Conservation (phyloP, 495 filamentous ascomycete genomes). For the Pyrenopolyporus hunteri region DNA sequence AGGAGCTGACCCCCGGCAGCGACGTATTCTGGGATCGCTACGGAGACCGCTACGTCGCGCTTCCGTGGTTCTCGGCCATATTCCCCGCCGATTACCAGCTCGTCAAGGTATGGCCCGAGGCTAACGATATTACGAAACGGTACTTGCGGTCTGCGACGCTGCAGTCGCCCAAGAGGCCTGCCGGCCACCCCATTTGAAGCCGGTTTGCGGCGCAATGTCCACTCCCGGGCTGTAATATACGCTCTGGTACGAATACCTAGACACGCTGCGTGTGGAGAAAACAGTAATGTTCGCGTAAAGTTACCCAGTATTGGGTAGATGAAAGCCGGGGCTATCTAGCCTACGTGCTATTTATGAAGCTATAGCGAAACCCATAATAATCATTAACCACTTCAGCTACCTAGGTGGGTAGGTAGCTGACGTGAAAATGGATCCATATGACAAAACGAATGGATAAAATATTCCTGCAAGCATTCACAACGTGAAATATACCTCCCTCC, state of each 20-base stretch:
- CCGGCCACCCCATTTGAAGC: background rate
- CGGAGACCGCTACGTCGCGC: slow-evolving; percentile 30
- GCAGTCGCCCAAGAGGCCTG: slow-evolving; percentile 26
- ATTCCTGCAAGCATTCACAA: too few relatives aligned
- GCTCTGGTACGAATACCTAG: background rate
- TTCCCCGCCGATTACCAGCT: slow-evolving; percentile 9
- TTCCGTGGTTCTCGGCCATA: slow-evolving; percentile 9
- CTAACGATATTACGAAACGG: slow-evolving; percentile 19
- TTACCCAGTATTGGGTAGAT: too few relatives aligned
- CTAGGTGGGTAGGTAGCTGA: too few relatives aligned
- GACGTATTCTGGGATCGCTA: slow-evolving; percentile 39
- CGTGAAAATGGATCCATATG: too few relatives aligned
- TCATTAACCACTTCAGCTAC: too few relatives aligned
- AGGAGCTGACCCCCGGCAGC: slow-evolving; percentile 8
- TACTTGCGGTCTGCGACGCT: slow-evolving; percentile 32
- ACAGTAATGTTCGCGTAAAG: too few relatives aligned
- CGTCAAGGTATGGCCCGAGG: slow-evolving; percentile 34
- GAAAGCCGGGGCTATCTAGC: too few relatives aligned
- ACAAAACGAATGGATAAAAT: too few relatives aligned
- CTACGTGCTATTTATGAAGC: too few relatives aligned
- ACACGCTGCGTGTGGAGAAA: background rate
- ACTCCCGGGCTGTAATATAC: too few relatives aligned
- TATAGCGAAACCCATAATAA: too few relatives aligned
- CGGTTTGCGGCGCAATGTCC: background rate
- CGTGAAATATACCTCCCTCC: too few relatives aligned